Conservation (phyloP, 768 basidiomycete species). For the Xerocomus spinulosus region DNA sequence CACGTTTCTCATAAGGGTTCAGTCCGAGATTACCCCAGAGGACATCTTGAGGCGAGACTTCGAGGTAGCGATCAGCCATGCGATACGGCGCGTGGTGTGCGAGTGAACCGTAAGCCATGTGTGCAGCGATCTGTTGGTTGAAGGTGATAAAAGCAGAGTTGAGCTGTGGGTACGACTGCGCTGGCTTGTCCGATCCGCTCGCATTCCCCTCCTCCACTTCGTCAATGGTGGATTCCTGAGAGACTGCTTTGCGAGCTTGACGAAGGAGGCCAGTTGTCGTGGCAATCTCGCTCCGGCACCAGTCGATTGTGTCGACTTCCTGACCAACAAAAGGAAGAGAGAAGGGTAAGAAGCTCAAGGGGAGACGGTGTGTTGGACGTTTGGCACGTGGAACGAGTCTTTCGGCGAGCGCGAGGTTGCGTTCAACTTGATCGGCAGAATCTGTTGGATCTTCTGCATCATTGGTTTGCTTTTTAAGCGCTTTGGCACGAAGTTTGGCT, state of each 20-base stretch:
- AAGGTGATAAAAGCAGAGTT: conserved; percentile 87
- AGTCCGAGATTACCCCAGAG: conserved; percentile 88
- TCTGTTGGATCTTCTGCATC: conserved; percentile 17
- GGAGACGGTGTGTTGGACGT: conserved; percentile 77
- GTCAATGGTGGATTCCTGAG: conserved; percentile 19
- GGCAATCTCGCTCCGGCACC: conserved; percentile 74
- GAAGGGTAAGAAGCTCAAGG: conserved; percentile 47
- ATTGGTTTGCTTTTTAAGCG: conserved; percentile 41
- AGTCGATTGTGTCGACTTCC: conserved; percentile 92
- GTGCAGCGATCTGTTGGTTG: conserved; percentile 88
- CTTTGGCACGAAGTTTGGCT: conserved; percentile 58
- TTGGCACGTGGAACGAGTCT: conserved; percentile 62
- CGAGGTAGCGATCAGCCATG: conserved; percentile 73
- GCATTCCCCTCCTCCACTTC: conserved; percentile 13
- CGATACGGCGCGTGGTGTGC: conserved; percentile 78
- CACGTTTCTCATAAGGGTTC: conserved; percentile 82
- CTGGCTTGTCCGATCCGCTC: conserved; percentile 6
- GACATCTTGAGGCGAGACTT: conserved; percentile 84
- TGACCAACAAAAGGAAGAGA: conserved; percentile 67
- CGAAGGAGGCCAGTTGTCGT: conserved; percentile 50
- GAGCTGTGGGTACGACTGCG: conserved; percentile 49
- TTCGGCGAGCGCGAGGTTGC: conserved; percentile 37
- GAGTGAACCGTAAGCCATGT: conserved; percentile 74
- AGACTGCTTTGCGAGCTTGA: conserved; percentile 37
- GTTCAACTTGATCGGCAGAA: conserved; percentile 26